A percentile compares a stretch with the other conserved stretches of the same genome.
These are phyloP conservation scores for Limonomyces culmigenus DNA, from an alignment of 1,284 basidiomycete genomes.

Conservation along the genomic window DNA sequence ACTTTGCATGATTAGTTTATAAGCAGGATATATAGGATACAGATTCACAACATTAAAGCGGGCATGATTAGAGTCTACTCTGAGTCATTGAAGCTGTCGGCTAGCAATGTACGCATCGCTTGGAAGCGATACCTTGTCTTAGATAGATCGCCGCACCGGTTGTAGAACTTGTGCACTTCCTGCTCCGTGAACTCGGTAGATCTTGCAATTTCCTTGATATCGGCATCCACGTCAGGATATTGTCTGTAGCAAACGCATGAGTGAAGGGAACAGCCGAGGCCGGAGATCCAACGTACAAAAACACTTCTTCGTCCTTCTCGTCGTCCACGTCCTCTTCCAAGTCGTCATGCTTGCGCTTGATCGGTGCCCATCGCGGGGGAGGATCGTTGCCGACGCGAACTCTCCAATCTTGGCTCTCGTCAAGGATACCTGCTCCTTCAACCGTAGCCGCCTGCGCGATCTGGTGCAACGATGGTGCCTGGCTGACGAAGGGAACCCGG, in stretches of 20 bases:
- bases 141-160: conserved; percentile 48
- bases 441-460: conserved; percentile 6
- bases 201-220: conserved; percentile 40
- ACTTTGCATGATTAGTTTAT: conserved; percentile 9
- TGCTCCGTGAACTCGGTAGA: conserved; percentile 50
- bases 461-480: neutral
- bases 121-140: conserved; percentile 44
- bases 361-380: conserved; percentile 49
- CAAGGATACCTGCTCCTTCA: conserved; percentile 35
- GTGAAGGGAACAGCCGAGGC: too few species aligned
- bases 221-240: conserved; percentile 41
- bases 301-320: too few species aligned
- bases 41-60: neutral
- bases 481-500: too few species aligned
- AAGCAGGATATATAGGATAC: neutral
- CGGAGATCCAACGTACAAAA: too few species aligned
- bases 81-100: neutral
- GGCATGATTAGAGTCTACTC: neutral
- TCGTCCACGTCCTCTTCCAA: conserved; percentile 21
- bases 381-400: conserved; percentile 42
- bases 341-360: conserved; percentile 28
- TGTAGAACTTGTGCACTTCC: conserved; percentile 60
- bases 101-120: conserved; percentile 23
- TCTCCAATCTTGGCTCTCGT: conserved; percentile 43
- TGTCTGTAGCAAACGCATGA: neutral